A percentile compares a stretch with the other conserved stretches of the same genome.
Conservation (phyloP, 306 rosid species). For the Prunus padus region DNA sequence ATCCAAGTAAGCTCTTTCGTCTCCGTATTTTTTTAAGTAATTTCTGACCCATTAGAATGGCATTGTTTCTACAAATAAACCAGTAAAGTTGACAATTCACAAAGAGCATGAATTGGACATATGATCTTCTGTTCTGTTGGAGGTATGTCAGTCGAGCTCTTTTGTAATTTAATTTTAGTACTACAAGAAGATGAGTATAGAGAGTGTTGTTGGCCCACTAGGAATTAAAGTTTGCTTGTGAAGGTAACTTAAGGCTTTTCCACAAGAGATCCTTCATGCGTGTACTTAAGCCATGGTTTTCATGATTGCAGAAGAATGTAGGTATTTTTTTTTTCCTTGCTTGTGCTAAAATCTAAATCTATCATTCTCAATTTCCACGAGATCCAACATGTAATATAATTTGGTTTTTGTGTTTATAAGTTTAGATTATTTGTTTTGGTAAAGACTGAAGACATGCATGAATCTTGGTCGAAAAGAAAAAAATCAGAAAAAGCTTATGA, state of each 20-base stretch:
- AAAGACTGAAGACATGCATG: not conserved
- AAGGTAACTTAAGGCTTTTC: slow-evolving; percentile 7
- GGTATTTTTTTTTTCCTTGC: not conserved
- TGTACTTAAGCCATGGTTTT: slow-evolving; percentile 12
- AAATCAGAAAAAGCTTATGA: slow-evolving; percentile 9
- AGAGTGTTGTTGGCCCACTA: slow-evolving; percentile 1
- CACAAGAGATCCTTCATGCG: slow-evolving; percentile 15
- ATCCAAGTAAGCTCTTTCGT: no score
- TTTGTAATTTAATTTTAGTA: not conserved
- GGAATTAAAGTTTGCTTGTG: slow-evolving; percentile 12
- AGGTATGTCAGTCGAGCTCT: not conserved
- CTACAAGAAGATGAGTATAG: not conserved
- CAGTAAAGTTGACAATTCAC: not conserved
- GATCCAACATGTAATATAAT: not conserved
- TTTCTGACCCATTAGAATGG: not conserved
- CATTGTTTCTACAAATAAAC: not conserved
- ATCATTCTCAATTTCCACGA: not conserved
- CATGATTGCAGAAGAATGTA: slow-evolving; percentile 4
- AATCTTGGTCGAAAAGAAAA: slow-evolving; percentile 4
- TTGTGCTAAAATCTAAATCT: not conserved
- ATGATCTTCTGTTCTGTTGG: not conserved
- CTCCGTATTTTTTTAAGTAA: no score
- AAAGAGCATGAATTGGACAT: not conserved
- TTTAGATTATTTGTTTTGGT: not conserved
- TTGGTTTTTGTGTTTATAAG: not conserved